phyloP scores from a whole-genome alignment of 371 early-diverging fungal genomes.

The Funneliformis caledonium region DNA sequence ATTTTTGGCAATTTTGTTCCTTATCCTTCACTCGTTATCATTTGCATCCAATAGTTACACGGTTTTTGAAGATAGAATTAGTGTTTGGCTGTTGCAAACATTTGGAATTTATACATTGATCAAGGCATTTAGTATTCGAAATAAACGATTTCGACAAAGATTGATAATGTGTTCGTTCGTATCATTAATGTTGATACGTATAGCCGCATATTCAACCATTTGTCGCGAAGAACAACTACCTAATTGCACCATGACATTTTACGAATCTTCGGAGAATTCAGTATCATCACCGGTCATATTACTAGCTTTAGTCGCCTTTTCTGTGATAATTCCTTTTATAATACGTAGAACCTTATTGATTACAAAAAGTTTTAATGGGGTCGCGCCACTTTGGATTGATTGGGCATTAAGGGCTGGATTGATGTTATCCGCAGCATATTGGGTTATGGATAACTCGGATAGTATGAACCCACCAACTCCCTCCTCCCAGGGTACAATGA shows the following conservation, averaged over 20 bases:
- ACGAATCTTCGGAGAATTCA: conserved; percentile 51
- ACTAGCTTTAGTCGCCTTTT: conserved; percentile 44
- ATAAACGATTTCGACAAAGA: conserved; percentile 44
- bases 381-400: conserved; percentile 50
- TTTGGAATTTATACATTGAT: conserved; percentile 56
- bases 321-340: conserved; percentile 48
- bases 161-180: conserved; percentile 50
- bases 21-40: conserved; percentile 61
- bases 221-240: conserved; percentile 90
- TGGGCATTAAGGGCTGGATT: conserved; percentile 56
- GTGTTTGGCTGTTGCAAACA: conserved; percentile 65
- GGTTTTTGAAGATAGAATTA: conserved; percentile 82
- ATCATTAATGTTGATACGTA: conserved; percentile 62
- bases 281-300: conserved; percentile 47
- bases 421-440: conserved; percentile 61
- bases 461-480: not conserved
- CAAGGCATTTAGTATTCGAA: conserved; percentile 44
- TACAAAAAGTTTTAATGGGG: conserved; percentile 46
- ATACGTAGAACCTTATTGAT: conserved; percentile 43
- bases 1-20: conserved; percentile 52
- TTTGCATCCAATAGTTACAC: conserved; percentile 90
- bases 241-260: conserved; percentile 73
- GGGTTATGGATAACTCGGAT: conserved; percentile 64
- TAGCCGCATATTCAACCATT: conserved; percentile 68
- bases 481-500: not conserved